phyloP scores from a whole-genome alignment of 192 early-diverging fungal genomes.

The Backusella circina region DNA sequence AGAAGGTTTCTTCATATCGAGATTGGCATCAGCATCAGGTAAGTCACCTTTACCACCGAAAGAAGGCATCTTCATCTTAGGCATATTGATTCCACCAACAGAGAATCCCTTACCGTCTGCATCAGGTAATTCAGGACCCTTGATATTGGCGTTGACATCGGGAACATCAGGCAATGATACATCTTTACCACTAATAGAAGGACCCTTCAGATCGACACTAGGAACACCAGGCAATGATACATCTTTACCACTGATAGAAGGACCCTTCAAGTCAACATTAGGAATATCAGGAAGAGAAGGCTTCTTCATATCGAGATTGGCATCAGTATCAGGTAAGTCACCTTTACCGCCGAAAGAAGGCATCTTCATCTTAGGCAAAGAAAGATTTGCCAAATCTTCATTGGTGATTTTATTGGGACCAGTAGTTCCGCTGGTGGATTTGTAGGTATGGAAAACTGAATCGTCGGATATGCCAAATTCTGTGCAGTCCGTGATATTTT shows the following conservation, averaged over 20 bases:
- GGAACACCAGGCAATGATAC: too few species aligned
- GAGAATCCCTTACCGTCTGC: too few species aligned
- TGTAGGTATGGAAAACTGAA: too few species aligned
- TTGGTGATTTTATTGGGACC: too few species aligned
- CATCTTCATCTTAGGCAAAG: background rate
- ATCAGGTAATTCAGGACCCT: too few species aligned
- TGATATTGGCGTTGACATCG: too few species aligned
- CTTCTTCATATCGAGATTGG: background rate
- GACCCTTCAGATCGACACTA: background rate
- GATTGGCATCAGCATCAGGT: background rate
- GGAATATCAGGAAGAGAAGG: background rate
- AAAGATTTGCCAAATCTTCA: background rate
- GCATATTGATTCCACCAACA: too few species aligned
- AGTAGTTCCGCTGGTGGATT: too few species aligned
- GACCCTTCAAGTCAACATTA: background rate
- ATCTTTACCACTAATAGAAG: background rate
- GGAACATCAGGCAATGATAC: too few species aligned
- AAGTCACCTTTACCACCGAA: background rate
- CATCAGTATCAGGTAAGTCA: background rate
- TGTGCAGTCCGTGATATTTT: too few species aligned
- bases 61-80: background rate
- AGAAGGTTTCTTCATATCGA: background rate
- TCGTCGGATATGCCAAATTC: too few species aligned
- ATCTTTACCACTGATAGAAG: background rate
- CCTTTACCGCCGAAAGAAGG: background rate